Evolutionary conservation across 1,139 yeast genomes (phyloP).

Genomic region (Geotrichum bryndzae): DNA sequence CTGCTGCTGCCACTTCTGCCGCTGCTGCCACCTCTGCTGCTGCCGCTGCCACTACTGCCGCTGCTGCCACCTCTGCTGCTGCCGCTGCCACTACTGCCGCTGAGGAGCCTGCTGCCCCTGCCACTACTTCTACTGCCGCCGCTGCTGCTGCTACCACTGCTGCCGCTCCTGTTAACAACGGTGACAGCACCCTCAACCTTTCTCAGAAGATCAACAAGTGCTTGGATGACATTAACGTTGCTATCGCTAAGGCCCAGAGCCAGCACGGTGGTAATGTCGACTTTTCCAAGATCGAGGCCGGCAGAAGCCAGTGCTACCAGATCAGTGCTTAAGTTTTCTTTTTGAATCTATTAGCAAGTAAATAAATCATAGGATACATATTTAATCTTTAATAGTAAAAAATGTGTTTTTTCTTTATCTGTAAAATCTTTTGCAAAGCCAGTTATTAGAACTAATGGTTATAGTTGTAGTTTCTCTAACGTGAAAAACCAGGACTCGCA

Average conservation of each 20-base stretch:
- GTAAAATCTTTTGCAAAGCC: no score
- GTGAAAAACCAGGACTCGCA: not conserved
- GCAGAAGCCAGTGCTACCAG: not conserved
- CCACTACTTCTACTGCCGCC: conserved; percentile 11
- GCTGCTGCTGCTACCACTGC: not conserved
- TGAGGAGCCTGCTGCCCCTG: conserved; percentile 7
- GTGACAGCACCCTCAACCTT: not conserved
- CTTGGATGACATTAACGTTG: not conserved
- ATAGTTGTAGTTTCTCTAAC: not conserved
- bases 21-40: conserved; percentile 6
- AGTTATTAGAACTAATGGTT: no score
- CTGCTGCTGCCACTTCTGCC: not conserved
- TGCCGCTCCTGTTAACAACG: not conserved
- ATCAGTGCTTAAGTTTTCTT: not conserved
- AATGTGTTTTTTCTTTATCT: not conserved
- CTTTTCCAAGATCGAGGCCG: conserved; percentile 1
- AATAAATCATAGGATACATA: not conserved
- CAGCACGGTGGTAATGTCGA: conserved; percentile 1
- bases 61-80: not conserved
- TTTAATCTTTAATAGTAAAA: not conserved
- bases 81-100: not conserved
- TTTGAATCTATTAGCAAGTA: not conserved
- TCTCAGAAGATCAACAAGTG: conserved; percentile 2
- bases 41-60: not conserved
- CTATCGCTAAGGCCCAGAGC: not conserved